Evolutionary conservation across 805 yeast species (phyloP).

Genomic region (Candida germanica): DNA sequence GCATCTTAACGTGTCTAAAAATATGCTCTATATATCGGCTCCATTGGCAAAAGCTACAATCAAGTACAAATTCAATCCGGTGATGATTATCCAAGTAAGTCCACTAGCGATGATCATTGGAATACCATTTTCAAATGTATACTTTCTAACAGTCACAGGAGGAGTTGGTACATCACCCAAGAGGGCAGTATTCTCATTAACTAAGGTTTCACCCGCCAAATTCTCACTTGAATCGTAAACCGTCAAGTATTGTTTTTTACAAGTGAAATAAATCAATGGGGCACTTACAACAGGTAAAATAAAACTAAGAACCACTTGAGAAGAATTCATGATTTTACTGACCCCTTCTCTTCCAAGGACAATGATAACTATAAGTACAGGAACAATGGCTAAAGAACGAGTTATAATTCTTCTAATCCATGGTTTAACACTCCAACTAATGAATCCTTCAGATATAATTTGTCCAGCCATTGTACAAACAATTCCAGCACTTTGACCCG

Average conservation of each 20-base stretch:
- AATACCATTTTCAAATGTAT: slow-evolving; percentile 39
- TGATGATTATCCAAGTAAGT: slow-evolving; percentile 39
- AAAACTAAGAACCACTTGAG: slow-evolving; percentile 44
- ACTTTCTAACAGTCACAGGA: slow-evolving; percentile 18
- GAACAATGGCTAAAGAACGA: slow-evolving; percentile 39
- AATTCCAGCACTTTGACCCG: slow-evolving; percentile 48
- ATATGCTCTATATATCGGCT: slow-evolving; percentile 27
- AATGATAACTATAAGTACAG: slow-evolving; percentile 37
- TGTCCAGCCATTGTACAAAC: slow-evolving; percentile 51
- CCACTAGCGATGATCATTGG: slow-evolving; percentile 31
- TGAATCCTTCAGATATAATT: slow-evolving; percentile 44
- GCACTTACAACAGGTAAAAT: slow-evolving; percentile 44
- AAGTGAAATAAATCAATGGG: slow-evolving; percentile 44
- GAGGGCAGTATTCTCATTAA: slow-evolving; percentile 15
- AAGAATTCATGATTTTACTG: slow-evolving; percentile 42
- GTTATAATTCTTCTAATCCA: slow-evolving; percentile 44
- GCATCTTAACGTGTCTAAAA: too few species aligned
- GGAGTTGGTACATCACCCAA: slow-evolving; percentile 6
- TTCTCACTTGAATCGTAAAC: slow-evolving; percentile 22
- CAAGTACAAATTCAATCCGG: slow-evolving; percentile 39
- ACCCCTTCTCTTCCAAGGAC: slow-evolving; percentile 44
- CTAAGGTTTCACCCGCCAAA: neutral
- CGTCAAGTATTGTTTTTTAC: slow-evolving; percentile 37
- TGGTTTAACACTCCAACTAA: slow-evolving; percentile 42
- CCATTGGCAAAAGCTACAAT: slow-evolving; percentile 41